Conservation (phyloP, 2,329 filamentous ascomycete genomes). For the Gyromitra esculenta region DNA sequence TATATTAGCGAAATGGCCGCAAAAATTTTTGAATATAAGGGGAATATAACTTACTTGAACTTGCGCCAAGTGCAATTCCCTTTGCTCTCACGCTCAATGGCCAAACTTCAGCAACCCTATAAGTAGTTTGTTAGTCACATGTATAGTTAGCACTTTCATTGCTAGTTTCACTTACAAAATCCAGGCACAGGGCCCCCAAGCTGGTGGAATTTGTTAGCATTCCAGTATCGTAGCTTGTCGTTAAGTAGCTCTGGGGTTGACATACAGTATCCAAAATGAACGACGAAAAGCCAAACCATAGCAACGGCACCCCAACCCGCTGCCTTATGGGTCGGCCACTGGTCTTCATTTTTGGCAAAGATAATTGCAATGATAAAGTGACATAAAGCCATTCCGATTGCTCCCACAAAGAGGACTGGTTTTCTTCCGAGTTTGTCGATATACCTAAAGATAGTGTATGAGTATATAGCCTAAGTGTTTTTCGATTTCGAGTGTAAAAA, state of each 20-base stretch:
- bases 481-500: not conserved
- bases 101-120: conserved; percentile 69
- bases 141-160: not conserved
- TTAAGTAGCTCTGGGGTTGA: not conserved
- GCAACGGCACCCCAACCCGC: conserved; percentile 69
- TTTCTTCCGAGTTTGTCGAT: conserved; percentile 49
- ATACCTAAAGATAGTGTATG: conserved; percentile 26
- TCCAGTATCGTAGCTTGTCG: not conserved
- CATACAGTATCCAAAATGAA: conserved; percentile 53
- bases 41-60: conserved; percentile 68
- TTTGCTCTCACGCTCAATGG: conserved; percentile 70
- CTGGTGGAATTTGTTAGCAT: conserved; percentile 27
- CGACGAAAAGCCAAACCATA: conserved; percentile 62
- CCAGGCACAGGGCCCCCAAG: conserved; percentile 52
- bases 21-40: not conserved
- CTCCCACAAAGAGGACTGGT: conserved; percentile 63
- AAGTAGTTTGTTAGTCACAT: conserved; percentile 6
- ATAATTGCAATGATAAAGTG: conserved; percentile 67
- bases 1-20: not conserved
- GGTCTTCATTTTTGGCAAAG: conserved; percentile 65
- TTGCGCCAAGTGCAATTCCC: conserved; percentile 72
- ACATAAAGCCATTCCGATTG: conserved; percentile 63
- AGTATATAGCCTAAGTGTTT: not conserved
- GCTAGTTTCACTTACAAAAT: conserved; percentile 39
- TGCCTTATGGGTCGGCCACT: conserved; percentile 65